These are phyloP conservation scores for Pichia scutulata DNA, from an alignment of 805 yeast species.

Conservation along the genomic window DNA sequence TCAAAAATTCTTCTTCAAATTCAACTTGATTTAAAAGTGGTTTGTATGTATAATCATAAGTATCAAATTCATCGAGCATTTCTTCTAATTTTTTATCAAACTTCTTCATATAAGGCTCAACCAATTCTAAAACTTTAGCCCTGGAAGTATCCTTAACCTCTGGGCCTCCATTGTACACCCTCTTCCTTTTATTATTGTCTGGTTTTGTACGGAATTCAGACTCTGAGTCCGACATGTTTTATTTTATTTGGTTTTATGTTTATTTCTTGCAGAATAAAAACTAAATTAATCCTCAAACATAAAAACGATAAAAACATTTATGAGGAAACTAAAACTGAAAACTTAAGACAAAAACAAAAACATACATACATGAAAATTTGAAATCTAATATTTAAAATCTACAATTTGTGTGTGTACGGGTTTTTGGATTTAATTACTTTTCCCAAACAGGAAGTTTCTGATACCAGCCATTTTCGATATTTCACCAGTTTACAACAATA, in stretches of 20 bases:
- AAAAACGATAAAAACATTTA: not conserved
- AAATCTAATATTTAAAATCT: not conserved
- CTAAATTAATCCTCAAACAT: not conserved
- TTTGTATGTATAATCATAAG: slow-evolving; percentile 15
- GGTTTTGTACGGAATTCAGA: not conserved
- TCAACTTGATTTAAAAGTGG: slow-evolving; percentile 18
- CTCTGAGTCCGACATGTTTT: not conserved
- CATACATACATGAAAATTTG: too few species aligned
- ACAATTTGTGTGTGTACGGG: not conserved
- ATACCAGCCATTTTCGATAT: slow-evolving; percentile 3
- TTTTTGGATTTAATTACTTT: not conserved
- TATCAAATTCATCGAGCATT: slow-evolving; percentile 13
- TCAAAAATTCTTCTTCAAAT: slow-evolving; percentile 19
- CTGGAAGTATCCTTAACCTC: not conserved
- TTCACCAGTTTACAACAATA: not conserved
- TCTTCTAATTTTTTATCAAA: slow-evolving; percentile 11
- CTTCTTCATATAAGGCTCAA: not conserved
- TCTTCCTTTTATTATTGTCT: not conserved
- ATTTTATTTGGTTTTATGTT: not conserved
- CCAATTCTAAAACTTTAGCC: not conserved
- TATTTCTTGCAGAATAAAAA: not conserved
- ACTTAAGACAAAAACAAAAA: too few species aligned
- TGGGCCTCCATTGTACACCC: not conserved
- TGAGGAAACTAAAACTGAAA: not conserved
- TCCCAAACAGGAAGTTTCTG: not conserved